Evolutionary conservation across 106 monocot species (phyloP).

Genomic region (Platanthera guangdongensis): DNA sequence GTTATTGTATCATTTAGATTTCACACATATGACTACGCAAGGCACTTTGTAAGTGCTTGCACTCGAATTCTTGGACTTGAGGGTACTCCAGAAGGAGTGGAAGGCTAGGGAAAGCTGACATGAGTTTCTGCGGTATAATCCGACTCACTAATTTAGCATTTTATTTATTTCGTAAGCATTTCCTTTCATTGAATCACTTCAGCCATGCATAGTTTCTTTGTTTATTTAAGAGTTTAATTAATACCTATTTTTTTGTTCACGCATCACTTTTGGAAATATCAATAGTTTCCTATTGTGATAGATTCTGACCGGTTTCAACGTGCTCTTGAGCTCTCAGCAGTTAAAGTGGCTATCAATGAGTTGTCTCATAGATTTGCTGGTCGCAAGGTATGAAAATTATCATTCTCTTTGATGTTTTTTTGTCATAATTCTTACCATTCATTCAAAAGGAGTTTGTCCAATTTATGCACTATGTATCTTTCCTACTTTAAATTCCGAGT

Average conservation of each 20-base stretch:
- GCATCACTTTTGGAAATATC: constrained; percentile 4
- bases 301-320: constrained; percentile 84
- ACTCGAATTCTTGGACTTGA: constrained; percentile 94
- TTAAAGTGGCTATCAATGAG: constrained; percentile 70
- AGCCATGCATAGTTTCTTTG: background rate
- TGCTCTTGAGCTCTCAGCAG: constrained; percentile 76
- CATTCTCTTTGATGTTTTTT: background rate
- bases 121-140: constrained; percentile 82
- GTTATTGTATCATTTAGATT: constrained; percentile 38
- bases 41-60: constrained; percentile 98
- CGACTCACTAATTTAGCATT: background rate
- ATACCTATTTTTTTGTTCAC: background rate
- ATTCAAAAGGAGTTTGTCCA: background rate
- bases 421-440: background rate
- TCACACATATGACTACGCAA: constrained; percentile 98
- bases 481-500: no score
- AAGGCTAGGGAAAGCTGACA: constrained; percentile 92
- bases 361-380: constrained; percentile 80
- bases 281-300: constrained; percentile 96
- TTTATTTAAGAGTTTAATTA: background rate
- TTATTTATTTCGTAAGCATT: background rate
- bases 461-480: background rate
- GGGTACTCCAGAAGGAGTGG: constrained; percentile 97
- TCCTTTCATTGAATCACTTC: background rate
- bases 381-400: constrained; percentile 53